These are phyloP conservation scores for Neoboletus brunneissimus DNA, from an alignment of 768 basidiomycete genomes.

Conservation along the genomic window DNA sequence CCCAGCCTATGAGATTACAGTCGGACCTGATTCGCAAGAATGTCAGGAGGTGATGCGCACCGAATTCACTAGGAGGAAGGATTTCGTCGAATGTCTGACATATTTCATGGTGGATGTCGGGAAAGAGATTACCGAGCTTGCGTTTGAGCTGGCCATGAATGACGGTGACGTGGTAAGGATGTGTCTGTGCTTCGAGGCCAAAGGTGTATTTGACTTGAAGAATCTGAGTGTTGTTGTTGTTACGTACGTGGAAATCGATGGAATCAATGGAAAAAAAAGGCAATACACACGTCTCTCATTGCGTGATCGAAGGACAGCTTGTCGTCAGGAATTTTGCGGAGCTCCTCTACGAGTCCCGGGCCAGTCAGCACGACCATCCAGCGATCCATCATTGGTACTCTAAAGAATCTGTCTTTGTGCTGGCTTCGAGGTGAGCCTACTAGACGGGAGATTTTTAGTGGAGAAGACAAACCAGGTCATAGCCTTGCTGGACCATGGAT, in stretches of 20 bases:
- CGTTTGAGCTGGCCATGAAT: constrained; percentile 33
- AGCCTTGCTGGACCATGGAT: constrained; percentile 37
- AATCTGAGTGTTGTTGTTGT: constrained; percentile 25
- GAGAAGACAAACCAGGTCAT: constrained; percentile 28
- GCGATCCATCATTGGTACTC: constrained; percentile 40
- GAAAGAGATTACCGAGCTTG: constrained; percentile 34
- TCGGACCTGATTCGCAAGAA: constrained; percentile 12
- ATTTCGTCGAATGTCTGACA: constrained; percentile 29
- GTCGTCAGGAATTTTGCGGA: constrained; percentile 48
- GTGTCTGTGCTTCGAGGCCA: constrained; percentile 32
- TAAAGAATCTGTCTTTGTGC: constrained; percentile 39
- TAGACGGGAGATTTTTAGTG: neutral
- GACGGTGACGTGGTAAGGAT: constrained; percentile 37
- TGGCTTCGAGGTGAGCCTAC: constrained; percentile 19
- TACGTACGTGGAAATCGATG: constrained; percentile 15
- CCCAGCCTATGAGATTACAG: constrained; percentile 28
- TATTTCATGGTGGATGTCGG: constrained; percentile 36
- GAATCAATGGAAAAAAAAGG: constrained; percentile 1
- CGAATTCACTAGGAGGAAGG: constrained; percentile 20
- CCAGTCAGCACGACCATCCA: constrained; percentile 49
- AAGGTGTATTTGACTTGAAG: constrained; percentile 39
- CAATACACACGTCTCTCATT: constrained; percentile 36
- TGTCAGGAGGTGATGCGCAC: constrained; percentile 12
- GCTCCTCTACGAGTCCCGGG: constrained; percentile 44
- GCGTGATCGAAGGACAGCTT: constrained; percentile 42